Base-by-base conservation (phyloP, 2,329 filamentous ascomycete species). In the Rhexocercosporidium sp. region DNA sequence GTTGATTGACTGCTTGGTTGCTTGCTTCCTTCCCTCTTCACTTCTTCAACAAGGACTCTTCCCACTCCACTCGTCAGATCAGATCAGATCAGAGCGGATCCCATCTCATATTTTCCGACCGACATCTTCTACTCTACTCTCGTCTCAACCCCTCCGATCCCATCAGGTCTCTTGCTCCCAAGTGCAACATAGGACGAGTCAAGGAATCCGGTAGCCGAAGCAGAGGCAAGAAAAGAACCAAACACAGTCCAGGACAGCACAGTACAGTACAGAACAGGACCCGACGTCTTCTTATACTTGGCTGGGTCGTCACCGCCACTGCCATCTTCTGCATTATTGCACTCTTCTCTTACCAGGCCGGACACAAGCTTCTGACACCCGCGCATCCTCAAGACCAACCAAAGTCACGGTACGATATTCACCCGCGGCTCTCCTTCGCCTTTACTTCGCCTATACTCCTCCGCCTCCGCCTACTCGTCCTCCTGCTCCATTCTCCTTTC, bases 281-380 rank as follows among this genome's bases (percentile, higher is more conserved):
- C 47, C 14, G 47, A 57, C 54, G 54, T 25, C 54, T 34, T 57
- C 54, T 57, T 57, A 57, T 57, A 57, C 54, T 57, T 57, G 25
- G 20, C 54, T 37, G 37, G 49, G 12, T 27, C 54, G 54, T 34
- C 54, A 57, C 54, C 54, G 16, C 49, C 25, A 53, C n/a, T n/a
- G 27, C 44, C 44, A 18, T 34, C 34, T 14, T 57, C 54, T 34
- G 54, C 34, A 37, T 31, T 27, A 31, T 31, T 31, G 29, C 29
- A 31, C 29, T 31, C 29, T 9, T 9, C 34, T 37, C 34, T 11
- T 37, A 7, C 2, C 34, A n/a, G n/a, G n/a, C n/a, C n/a, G 14
- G 20, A 12, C 44, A 47, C 34, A 57, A 57, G 34, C 54, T 57
- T 57, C 20, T 11, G 7, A 47, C 41, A 6, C n/a, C 41, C 16